phyloP scores from a whole-genome alignment of 306 rosid genomes.

The Begonia fuchsioides region DNA sequence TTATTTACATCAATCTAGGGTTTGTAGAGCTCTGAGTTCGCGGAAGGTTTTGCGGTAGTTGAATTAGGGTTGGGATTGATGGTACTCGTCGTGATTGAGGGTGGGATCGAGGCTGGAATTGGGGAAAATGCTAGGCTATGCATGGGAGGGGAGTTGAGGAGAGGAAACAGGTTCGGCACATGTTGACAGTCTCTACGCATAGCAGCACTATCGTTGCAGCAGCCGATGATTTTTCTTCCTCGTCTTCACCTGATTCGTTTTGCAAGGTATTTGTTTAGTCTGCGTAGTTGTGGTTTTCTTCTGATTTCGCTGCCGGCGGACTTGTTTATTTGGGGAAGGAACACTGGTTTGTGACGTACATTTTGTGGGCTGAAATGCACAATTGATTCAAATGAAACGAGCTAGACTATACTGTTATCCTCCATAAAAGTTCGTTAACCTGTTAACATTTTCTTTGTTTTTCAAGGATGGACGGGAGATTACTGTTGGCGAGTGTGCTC shows the following conservation, averaged over 20 bases:
- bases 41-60: slow-evolving; percentile 10
- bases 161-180: slow-evolving; percentile 47
- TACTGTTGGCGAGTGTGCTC: slow-evolving; percentile 71
- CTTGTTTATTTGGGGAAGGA: neutral
- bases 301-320: neutral
- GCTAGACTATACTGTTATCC: too few species aligned
- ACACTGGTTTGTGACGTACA: neutral
- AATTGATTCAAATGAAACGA: too few species aligned
- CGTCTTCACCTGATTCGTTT: slow-evolving; percentile 32
- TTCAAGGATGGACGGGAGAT: slow-evolving; percentile 57
- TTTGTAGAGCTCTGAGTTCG: slow-evolving; percentile 5
- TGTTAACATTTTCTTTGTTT: neutral
- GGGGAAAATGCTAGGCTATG: slow-evolving; percentile 74
- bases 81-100: slow-evolving; percentile 25
- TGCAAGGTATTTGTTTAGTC: slow-evolving; percentile 24
- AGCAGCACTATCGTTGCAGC: slow-evolving; percentile 20
- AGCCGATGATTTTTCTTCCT: slow-evolving; percentile 32
- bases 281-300: neutral
- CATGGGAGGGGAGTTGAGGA: slow-evolving; percentile 45
- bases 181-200: slow-evolving; percentile 42
- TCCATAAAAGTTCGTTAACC: neutral
- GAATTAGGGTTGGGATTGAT: slow-evolving; percentile 22
- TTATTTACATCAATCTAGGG: slow-evolving; percentile 19
- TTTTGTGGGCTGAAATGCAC: too few species aligned
- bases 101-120: slow-evolving; percentile 30